Evolutionary conservation across 2,329 filamentous ascomycete genomes (phyloP).

Genomic region (Sporothrix phasma): DNA sequence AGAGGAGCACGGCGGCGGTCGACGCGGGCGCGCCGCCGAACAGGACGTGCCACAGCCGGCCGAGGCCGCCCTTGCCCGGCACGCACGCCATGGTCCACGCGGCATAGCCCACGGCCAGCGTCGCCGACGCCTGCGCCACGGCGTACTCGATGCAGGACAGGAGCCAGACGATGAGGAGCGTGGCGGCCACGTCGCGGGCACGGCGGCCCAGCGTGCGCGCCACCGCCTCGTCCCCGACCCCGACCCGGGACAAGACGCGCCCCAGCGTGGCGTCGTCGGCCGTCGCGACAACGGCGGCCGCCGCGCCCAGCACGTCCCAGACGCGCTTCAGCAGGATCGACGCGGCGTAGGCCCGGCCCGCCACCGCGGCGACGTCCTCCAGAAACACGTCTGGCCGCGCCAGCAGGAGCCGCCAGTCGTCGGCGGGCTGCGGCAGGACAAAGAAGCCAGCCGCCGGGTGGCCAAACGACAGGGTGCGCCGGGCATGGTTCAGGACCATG

Average conservation of each 20-base stretch:
- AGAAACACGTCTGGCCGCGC: conserved; percentile 30
- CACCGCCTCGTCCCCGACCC: not conserved
- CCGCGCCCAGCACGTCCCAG: conserved; percentile 17
- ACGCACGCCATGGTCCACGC: conserved; percentile 14
- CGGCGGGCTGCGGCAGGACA: conserved; percentile 25
- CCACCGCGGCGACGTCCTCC: conserved; percentile 19
- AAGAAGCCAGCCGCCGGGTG: conserved; percentile 24
- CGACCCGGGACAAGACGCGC: no score
- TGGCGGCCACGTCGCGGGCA: conserved; percentile 8
- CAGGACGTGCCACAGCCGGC: conserved; percentile 13
- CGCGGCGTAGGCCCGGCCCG: not conserved
- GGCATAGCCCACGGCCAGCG: conserved; percentile 23
- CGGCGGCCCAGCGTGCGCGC: conserved; percentile 5
- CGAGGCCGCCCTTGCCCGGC: conserved; percentile 14
- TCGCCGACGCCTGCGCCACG: conserved; percentile 24
- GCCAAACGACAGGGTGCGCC: conserved; percentile 23
- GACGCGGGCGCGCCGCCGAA: conserved; percentile 12
- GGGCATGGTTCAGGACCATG: conserved; percentile 31
- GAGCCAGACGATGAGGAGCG: conserved; percentile 21
- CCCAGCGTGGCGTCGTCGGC: not conserved
- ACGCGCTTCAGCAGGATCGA: conserved; percentile 15
- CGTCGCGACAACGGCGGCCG: conserved; percentile 6
- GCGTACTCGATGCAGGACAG: conserved; percentile 25
- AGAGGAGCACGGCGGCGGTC: not conserved
- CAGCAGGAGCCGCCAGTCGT: conserved; percentile 29